A percentile compares a stretch with the other conserved stretches of the same genome.
phyloP scores from a whole-genome alignment of 164 flowering plant species.

The Annona cherimola region DNA sequence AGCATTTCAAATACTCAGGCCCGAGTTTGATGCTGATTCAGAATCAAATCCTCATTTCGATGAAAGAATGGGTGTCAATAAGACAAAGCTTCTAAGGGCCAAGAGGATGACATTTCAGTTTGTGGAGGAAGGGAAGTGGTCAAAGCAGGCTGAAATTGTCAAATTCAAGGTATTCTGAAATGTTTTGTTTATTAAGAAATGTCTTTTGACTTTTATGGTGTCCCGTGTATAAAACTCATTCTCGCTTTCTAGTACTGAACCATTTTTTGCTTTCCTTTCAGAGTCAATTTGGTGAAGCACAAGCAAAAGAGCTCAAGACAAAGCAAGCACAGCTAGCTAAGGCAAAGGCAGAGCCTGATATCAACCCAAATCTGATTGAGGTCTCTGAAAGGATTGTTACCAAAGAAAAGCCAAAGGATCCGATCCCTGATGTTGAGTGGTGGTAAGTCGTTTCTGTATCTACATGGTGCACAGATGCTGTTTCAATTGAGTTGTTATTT shows the following conservation, averaged over 20 bases:
- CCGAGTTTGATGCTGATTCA: conserved; percentile 83
- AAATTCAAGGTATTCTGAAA: conserved; percentile 64
- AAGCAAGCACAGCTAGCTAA: conserved; percentile 88
- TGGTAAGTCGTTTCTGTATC: conserved; percentile 47
- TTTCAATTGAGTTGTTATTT: too few relatives aligned
- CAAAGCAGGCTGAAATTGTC: conserved; percentile 79
- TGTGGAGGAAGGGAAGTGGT: conserved; percentile 99
- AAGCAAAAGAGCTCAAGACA: conserved; percentile 82
- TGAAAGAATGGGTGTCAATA: conserved; percentile 76
- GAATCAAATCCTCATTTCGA: conserved; percentile 89
- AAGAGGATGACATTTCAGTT: conserved; percentile 86
- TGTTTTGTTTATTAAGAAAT: neutral
- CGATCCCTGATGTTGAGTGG: conserved; percentile 92
- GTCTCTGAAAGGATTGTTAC: conserved; percentile 71
- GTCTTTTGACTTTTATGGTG: neutral
- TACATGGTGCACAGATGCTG: neutral
- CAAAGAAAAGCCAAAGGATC: conserved; percentile 84
- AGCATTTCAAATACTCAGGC: conserved; percentile 89
- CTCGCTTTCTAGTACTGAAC: neutral
- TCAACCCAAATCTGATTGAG: conserved; percentile 96
- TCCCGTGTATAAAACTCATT: neutral
- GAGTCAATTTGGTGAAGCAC: conserved; percentile 98
- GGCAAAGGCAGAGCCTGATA: conserved; percentile 86
- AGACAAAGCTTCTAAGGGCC: conserved; percentile 78
- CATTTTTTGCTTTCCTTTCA: conserved; percentile 14